These are phyloP conservation scores for Pseudocercospora musae DNA, from an alignment of 2,329 filamentous ascomycete species.

Conservation along the genomic window DNA sequence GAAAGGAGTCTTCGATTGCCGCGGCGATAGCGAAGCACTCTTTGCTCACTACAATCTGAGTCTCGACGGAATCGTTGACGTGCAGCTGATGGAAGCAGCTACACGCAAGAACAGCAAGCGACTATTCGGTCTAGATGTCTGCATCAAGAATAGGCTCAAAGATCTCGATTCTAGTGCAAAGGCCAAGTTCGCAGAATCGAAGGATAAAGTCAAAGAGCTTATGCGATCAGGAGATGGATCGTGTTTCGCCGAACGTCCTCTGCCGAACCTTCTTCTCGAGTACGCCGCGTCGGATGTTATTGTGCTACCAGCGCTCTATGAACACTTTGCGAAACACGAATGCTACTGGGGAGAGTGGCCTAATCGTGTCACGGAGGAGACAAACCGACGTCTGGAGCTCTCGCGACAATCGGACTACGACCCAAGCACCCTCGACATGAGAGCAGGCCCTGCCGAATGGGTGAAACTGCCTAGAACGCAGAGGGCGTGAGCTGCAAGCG, in stretches of 20 bases:
- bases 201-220: constrained; percentile 1
- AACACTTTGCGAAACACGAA: background rate
- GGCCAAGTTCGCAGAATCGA: background rate
- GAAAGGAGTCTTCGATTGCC: constrained; percentile 9
- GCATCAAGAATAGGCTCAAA: constrained; percentile 5
- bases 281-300: constrained; percentile 1
- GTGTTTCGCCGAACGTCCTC: constrained; percentile 2
- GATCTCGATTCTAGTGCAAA: background rate
- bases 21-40: constrained; percentile 8
- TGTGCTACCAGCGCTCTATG: background rate
- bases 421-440: background rate
- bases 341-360: background rate
- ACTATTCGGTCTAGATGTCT: background rate
- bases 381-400: background rate
- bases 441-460: background rate
- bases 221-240: background rate
- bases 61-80: constrained; percentile 4
- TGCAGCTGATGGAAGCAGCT: constrained; percentile 6
- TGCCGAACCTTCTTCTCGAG: constrained; percentile 1
- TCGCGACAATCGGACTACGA: background rate
- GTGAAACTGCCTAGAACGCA: background rate
- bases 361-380: background rate
- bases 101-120: constrained; percentile 1
- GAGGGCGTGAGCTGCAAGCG: background rate
- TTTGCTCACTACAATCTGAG: background rate